These are phyloP conservation scores for Lactuca sativa DNA, from an alignment of 129 eudicot genomes.

Conservation along the genomic window DNA sequence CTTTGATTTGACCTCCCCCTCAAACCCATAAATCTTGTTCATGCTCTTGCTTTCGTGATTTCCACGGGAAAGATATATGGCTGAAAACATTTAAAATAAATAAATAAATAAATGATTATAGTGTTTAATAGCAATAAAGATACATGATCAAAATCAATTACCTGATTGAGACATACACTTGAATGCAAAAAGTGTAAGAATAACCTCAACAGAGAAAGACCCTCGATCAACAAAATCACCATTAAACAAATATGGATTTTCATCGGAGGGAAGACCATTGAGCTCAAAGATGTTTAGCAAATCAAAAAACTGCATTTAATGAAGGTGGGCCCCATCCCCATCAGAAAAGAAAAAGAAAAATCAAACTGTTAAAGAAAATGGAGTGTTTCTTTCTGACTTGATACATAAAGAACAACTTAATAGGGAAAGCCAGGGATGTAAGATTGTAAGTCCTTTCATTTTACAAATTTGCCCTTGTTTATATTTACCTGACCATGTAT, in stretches of 20 bases:
- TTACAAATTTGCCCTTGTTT: too few species aligned
- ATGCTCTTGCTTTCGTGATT: slow-evolving; percentile 99
- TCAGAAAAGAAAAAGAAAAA: too few species aligned
- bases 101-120: slow-evolving; percentile 20
- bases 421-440: too few species aligned
- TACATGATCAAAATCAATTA: slow-evolving; percentile 20
- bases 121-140: too few species aligned
- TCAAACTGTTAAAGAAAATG: too few species aligned
- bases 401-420: too few species aligned
- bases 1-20: slow-evolving; percentile 95
- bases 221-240: slow-evolving; percentile 99
- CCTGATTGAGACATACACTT: slow-evolving; percentile 97
- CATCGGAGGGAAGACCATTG: slow-evolving; percentile 94
- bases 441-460: too few species aligned
- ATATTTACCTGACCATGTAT: slow-evolving; percentile 71
- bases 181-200: slow-evolving; percentile 91
- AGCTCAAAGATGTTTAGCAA: slow-evolving; percentile 91
- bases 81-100: slow-evolving; percentile 33
- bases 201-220: slow-evolving; percentile 90
- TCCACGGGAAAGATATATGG: slow-evolving; percentile 89
- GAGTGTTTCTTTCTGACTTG: too few species aligned
- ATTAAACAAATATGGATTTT: slow-evolving; percentile 88
- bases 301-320: slow-evolving; percentile 55
- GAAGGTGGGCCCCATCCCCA: too few species aligned
- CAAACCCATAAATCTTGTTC: slow-evolving; percentile 98